phyloP scores from a whole-genome alignment of 805 yeast genomes.

The Cyberlindnera euphorbiiphila region DNA sequence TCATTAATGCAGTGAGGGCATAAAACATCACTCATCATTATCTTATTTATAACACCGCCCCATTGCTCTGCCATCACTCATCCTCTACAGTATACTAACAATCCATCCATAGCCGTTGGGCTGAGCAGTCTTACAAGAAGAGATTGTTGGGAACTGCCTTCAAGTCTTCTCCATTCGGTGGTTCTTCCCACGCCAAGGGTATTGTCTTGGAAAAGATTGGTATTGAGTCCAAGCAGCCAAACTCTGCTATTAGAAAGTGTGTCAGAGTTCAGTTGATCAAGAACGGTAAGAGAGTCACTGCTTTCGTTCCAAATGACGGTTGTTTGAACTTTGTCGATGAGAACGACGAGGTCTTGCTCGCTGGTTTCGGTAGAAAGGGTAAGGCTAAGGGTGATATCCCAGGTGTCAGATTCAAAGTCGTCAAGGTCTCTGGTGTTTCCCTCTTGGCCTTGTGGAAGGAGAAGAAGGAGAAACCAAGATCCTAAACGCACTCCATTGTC shows the following conservation, averaged over 20 bases:
- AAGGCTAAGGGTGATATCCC: slow-evolving; percentile 99
- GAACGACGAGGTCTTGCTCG: slow-evolving; percentile 98
- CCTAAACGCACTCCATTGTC: slow-evolving; percentile 46
- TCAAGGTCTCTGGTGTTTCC: slow-evolving; percentile 99
- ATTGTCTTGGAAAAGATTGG: slow-evolving; percentile 99
- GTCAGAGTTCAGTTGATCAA: slow-evolving; percentile 99
- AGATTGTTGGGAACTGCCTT: slow-evolving; percentile 99
- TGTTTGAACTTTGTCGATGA: slow-evolving; percentile 99
- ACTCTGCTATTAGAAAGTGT: slow-evolving; percentile 99
- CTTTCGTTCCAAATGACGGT: slow-evolving; percentile 99
- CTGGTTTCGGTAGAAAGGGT: slow-evolving; percentile 99
- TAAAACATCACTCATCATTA: not conserved
- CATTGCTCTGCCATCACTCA: not conserved
- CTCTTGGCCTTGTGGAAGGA: slow-evolving; percentile 99
- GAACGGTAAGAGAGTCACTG: slow-evolving; percentile 99
- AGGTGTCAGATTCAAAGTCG: slow-evolving; percentile 99
- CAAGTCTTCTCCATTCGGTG: slow-evolving; percentile 99
- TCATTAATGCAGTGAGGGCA: no score
- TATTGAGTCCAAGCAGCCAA: slow-evolving; percentile 99
- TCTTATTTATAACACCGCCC: slow-evolving; percentile 4
- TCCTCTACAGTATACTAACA: slow-evolving; percentile 20
- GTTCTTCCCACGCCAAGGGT: slow-evolving; percentile 99
- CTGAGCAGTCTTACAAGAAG: slow-evolving; percentile 96
- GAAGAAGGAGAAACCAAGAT: slow-evolving; percentile 99
- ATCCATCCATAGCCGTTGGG: slow-evolving; percentile 79